phyloP scores from a whole-genome alignment of 2,329 filamentous ascomycete species.

The Claviceps fusiformis region DNA sequence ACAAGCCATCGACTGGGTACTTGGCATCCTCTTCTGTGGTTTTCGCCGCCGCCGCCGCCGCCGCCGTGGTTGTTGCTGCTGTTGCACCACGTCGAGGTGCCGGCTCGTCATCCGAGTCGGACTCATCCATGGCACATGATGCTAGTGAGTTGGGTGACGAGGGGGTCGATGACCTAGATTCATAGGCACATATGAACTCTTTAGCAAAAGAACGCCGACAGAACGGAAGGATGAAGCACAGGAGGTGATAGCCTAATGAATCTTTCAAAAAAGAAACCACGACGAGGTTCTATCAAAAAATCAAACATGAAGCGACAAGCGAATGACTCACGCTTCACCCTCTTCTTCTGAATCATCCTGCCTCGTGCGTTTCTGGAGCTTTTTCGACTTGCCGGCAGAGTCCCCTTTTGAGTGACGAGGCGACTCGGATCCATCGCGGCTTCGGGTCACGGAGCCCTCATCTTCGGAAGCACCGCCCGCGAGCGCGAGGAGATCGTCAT shows the following conservation, averaged over 20 bases:
- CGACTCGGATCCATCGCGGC: slow-evolving; percentile 42
- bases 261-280: not conserved
- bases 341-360: slow-evolving; percentile 48
- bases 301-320: not conserved
- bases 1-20: slow-evolving; percentile 82
- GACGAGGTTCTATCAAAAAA: not conserved
- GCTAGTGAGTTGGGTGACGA: slow-evolving; percentile 61
- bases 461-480: slow-evolving; percentile 64
- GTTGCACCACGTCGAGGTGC: slow-evolving; percentile 24
- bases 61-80: no score
- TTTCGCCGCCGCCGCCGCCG: not conserved
- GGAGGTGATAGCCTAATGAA: not conserved
- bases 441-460: slow-evolving; percentile 38
- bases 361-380: slow-evolving; percentile 32
- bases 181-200: not conserved
- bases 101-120: slow-evolving; percentile 47
- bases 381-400: slow-evolving; percentile 25
- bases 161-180: slow-evolving; percentile 50
- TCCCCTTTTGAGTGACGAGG: slow-evolving; percentile 26
- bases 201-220: slow-evolving; percentile 4
- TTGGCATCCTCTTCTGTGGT: slow-evolving; percentile 42
- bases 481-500: slow-evolving; percentile 86
- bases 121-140: slow-evolving; percentile 84
- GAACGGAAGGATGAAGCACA: not conserved
- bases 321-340: slow-evolving; percentile 28